phyloP scores from a whole-genome alignment of 2,329 filamentous ascomycete genomes.

The Lachnellula arida region DNA sequence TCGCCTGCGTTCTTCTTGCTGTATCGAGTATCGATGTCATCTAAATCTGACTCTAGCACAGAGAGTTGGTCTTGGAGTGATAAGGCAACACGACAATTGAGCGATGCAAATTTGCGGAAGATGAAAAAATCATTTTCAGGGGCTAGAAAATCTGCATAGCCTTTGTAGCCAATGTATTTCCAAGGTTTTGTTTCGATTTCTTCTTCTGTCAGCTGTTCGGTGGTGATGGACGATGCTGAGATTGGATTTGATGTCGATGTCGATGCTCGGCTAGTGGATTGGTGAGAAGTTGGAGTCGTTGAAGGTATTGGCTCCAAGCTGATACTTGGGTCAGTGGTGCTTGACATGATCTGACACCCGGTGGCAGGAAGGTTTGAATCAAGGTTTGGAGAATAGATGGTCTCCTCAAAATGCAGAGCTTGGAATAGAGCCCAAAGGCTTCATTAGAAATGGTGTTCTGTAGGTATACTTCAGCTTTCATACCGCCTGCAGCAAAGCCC shows the following conservation, averaged over 20 bases:
- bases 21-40: conserved; percentile 24
- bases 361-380: neutral
- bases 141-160: conserved; percentile 28
- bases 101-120: conserved; percentile 32
- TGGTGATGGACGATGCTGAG: neutral
- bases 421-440: too few relatives aligned
- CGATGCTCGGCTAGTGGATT: neutral
- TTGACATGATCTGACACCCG: neutral
- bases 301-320: neutral
- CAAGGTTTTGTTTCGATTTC: conserved; percentile 26
- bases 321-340: neutral
- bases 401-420: neutral
- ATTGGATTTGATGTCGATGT: neutral
- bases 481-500: too few relatives aligned
- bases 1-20: conserved; percentile 17
- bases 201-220: neutral
- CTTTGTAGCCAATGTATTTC: conserved; percentile 31
- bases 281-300: neutral
- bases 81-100: conserved; percentile 31
- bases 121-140: conserved; percentile 33
- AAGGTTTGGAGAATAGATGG: neutral
- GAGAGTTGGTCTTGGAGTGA: conserved; percentile 34
- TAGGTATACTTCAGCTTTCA: neutral
- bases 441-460: neutral
- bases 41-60: conserved; percentile 30